Evolutionary conservation across 164 flowering plant genomes (phyloP).

Genomic region (Euptelea pleiosperma): DNA sequence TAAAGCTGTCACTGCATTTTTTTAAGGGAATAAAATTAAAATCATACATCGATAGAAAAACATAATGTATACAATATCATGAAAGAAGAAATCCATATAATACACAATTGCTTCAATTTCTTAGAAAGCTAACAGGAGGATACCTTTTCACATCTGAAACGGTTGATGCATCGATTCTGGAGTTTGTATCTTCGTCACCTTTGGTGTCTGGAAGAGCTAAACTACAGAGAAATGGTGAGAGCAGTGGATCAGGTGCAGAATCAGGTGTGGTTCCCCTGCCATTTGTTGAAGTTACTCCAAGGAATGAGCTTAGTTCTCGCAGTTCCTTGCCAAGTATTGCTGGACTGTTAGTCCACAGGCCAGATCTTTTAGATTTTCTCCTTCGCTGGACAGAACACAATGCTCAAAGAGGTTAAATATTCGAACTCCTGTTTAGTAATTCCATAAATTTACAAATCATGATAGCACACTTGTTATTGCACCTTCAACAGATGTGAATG

Average conservation of each 20-base stretch:
- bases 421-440: not conserved
- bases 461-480: not conserved
- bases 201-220: conserved; percentile 27
- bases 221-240: conserved; percentile 54
- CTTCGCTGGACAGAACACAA: conserved; percentile 42
- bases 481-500: conserved; percentile 77
- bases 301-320: conserved; percentile 39
- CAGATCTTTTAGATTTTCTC: conserved; percentile 51
- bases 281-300: conserved; percentile 29
- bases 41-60: not conserved
- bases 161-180: conserved; percentile 12
- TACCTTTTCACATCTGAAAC: conserved; percentile 41
- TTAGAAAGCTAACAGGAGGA: not conserved
- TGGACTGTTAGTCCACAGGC: conserved; percentile 37
- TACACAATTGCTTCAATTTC: not conserved
- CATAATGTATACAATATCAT: not conserved
- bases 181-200: conserved; percentile 26
- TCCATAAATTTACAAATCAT: not conserved
- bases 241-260: conserved; percentile 61
- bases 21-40: too few relatives aligned
- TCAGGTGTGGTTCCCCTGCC: conserved; percentile 29
- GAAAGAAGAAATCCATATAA: not conserved
- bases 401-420: not conserved
- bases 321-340: conserved; percentile 44
- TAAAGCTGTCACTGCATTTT: too few relatives aligned